Evolutionary conservation across 2,329 filamentous ascomycete genomes (phyloP).

Genomic region (Fusarium neocosmosporiellum): DNA sequence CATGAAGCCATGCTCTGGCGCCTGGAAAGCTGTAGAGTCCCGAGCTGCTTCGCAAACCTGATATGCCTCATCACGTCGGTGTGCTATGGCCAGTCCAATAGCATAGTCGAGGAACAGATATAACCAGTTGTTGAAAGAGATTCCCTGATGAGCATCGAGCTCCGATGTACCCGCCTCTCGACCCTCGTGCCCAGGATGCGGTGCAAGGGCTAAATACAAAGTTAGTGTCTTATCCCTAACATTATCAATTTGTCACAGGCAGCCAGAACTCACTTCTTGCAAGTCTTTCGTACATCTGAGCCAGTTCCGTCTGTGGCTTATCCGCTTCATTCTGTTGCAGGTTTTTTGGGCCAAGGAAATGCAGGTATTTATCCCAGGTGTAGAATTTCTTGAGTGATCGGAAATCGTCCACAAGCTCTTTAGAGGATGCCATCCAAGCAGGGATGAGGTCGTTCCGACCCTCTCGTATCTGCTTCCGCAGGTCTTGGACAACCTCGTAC

Average conservation of each 20-base stretch:
- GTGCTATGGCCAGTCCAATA: constrained; percentile 76
- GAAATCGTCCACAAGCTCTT: constrained; percentile 71
- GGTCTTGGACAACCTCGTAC: constrained; percentile 57
- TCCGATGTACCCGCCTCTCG: constrained; percentile 43
- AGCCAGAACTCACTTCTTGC: constrained; percentile 59
- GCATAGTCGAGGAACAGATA: constrained; percentile 92
- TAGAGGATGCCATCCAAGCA: constrained; percentile 69
- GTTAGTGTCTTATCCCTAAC: constrained; percentile 6
- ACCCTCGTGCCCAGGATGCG: constrained; percentile 40
- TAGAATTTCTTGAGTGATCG: constrained; percentile 72
- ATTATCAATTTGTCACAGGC: not conserved
- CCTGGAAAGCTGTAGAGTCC: constrained; percentile 85
- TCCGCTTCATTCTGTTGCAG: constrained; percentile 34
- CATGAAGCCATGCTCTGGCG: constrained; percentile 73
- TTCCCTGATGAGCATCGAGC: constrained; percentile 73
- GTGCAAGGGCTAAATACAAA: constrained; percentile 47
- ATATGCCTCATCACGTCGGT: constrained; percentile 79
- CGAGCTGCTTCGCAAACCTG: constrained; percentile 81
- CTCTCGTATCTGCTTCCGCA: constrained; percentile 55
- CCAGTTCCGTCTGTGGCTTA: constrained; percentile 57
- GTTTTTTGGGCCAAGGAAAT: constrained; percentile 60
- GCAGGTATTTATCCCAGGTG: constrained; percentile 73
- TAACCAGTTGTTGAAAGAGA: constrained; percentile 87
- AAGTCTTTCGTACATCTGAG: constrained; percentile 67
- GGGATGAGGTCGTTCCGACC: constrained; percentile 57